A percentile compares a stretch with the other conserved stretches of the same genome.
Evolutionary conservation across 2,329 filamentous ascomycete species (phyloP).

Genomic region (Cryoendolithus antarcticus): DNA sequence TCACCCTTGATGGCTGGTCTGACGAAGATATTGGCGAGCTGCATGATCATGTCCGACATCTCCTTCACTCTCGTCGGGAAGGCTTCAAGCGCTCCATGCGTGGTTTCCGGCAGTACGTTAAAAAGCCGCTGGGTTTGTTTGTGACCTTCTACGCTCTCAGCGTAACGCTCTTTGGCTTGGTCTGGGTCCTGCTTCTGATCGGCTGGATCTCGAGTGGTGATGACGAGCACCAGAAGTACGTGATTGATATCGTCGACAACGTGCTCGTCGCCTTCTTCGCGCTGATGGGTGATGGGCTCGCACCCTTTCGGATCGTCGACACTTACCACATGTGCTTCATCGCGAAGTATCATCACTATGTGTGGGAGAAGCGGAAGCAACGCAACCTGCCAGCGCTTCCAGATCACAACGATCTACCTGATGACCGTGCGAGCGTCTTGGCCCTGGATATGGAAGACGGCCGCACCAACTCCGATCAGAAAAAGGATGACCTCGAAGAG

Average conservation of each 20-base stretch:
- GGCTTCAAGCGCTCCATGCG: conserved; percentile 68
- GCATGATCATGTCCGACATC: conserved; percentile 77
- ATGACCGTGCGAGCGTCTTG: conserved; percentile 15
- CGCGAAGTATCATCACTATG: conserved; percentile 55
- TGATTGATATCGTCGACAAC: conserved; percentile 43
- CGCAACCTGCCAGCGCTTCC: conserved; percentile 51
- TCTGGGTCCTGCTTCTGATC: conserved; percentile 85
- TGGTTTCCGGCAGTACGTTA: conserved; percentile 70
- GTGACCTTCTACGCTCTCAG: conserved; percentile 73
- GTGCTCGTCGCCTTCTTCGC: conserved; percentile 51
- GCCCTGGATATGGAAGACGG: conserved; percentile 25
- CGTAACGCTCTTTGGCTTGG: conserved; percentile 73
- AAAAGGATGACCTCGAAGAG: conserved; percentile 29
- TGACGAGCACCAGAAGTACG: conserved; percentile 44
- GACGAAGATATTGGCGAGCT: conserved; percentile 61
- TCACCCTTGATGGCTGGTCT: conserved; percentile 61
- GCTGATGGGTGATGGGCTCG: conserved; percentile 48
- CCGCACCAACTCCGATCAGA: conserved; percentile 7
- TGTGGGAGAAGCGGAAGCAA: conserved; percentile 48
- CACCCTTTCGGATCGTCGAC: conserved; percentile 63
- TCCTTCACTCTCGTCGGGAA: conserved; percentile 69
- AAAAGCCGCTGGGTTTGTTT: conserved; percentile 62
- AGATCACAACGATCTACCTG: conserved; percentile 58
- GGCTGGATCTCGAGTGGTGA: conserved; percentile 73
- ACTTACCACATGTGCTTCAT: conserved; percentile 84